Conservation (phyloP, 1,284 basidiomycete genomes). For the Tetrapyrgos nigripes region DNA sequence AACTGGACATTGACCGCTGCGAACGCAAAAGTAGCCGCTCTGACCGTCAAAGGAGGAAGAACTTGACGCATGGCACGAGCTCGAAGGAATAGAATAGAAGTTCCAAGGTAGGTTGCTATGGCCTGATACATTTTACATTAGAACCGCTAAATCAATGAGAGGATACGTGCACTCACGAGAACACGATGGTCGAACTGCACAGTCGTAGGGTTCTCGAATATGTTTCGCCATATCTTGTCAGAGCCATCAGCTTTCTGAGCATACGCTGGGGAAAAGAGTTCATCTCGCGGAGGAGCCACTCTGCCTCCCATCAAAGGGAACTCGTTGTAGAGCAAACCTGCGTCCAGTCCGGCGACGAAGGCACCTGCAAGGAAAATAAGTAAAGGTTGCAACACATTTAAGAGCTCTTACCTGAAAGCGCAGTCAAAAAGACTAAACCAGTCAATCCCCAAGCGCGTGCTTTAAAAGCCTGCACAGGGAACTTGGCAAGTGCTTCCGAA, state of each 20-base stretch:
- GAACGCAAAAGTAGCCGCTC: constrained; percentile 73
- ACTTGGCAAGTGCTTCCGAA: constrained; percentile 57
- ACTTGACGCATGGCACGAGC: constrained; percentile 48
- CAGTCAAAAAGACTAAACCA: constrained; percentile 87
- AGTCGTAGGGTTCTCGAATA: constrained; percentile 97
- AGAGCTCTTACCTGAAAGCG: constrained; percentile 74
- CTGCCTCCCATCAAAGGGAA: constrained; percentile 97
- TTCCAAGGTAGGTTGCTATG: constrained; percentile 80
- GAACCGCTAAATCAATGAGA: background rate
- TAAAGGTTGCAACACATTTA: constrained; percentile 3
- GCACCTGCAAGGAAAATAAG: constrained; percentile 66
- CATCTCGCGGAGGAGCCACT: constrained; percentile 82
- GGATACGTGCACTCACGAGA: constrained; percentile 60
- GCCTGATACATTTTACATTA: constrained; percentile 56
- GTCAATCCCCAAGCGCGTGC: constrained; percentile 67
- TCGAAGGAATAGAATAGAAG: constrained; percentile 64
- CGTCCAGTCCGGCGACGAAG: constrained; percentile 97
- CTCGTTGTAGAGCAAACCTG: constrained; percentile 96
- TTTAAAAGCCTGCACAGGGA: constrained; percentile 65
- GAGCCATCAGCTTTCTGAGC: constrained; percentile 70
- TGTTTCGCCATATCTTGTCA: constrained; percentile 90
- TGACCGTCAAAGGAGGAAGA: constrained; percentile 73
- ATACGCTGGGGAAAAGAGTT: constrained; percentile 85
- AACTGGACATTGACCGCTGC: constrained; percentile 90
- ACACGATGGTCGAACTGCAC: constrained; percentile 97